Evolutionary conservation across 1,139 yeast species (phyloP).

Genomic region (Blastobotrys persicus): DNA sequence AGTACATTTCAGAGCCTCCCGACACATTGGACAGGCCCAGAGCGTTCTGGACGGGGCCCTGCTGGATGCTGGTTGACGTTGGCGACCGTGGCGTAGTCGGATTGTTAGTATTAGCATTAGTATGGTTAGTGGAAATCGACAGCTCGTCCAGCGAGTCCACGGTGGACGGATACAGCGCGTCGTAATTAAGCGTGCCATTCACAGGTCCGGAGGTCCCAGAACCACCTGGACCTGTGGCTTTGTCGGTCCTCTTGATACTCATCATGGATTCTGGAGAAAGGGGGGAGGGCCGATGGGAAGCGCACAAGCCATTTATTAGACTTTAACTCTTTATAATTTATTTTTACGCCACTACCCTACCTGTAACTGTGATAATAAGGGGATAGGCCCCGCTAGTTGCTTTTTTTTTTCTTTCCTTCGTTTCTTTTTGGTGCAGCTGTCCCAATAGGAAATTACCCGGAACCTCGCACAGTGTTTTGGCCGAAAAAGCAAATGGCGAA

Average conservation of each 20-base stretch:
- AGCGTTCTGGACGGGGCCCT: background rate
- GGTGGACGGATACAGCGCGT: constrained; percentile 12
- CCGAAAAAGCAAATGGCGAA: background rate
- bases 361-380: background rate
- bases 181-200: constrained; percentile 14
- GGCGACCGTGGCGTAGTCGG: background rate
- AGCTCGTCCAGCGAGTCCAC: background rate
- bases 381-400: background rate
- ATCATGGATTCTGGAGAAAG: background rate
- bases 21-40: background rate
- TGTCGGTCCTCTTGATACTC: background rate
- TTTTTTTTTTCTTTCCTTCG: background rate
- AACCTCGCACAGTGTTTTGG: background rate
- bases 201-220: constrained; percentile 14
- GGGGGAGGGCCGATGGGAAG: no score
- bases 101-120: no score
- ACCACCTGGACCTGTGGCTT: background rate
- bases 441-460: background rate
- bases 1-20: constrained; percentile 10
- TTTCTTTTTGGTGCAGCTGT: background rate
- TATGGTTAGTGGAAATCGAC: no score
- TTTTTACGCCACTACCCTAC: background rate
- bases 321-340: background rate
- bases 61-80: no score
- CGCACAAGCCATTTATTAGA: constrained; percentile 4